These are phyloP conservation scores for Candida jianshihensis DNA, from an alignment of 805 yeast genomes.

Conservation along the genomic window DNA sequence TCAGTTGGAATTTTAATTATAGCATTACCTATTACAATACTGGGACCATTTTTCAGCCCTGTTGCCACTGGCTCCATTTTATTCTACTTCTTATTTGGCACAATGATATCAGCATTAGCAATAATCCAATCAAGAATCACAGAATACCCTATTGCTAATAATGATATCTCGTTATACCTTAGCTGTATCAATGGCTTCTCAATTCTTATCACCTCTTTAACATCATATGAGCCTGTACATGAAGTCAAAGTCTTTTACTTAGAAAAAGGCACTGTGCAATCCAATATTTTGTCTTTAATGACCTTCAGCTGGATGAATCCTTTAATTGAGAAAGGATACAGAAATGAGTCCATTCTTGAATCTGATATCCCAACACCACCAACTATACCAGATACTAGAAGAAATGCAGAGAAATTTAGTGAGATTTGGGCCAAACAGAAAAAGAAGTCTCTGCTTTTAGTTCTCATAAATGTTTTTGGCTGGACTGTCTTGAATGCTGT, in stretches of 20 bases:
- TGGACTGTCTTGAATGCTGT: slow-evolving; percentile 64
- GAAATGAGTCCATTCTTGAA: slow-evolving; percentile 38
- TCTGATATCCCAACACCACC: slow-evolving; percentile 81
- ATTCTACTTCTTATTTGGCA: slow-evolving; percentile 64
- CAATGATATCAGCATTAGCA: slow-evolving; percentile 39
- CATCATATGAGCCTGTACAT: slow-evolving; percentile 31
- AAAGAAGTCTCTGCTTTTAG: slow-evolving; percentile 46
- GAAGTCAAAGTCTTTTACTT: slow-evolving; percentile 29
- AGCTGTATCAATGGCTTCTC: slow-evolving; percentile 23
- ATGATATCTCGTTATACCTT: slow-evolving; percentile 23
- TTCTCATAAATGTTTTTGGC: slow-evolving; percentile 71
- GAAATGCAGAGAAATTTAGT: slow-evolving; percentile 43
- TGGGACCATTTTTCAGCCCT: slow-evolving; percentile 35
- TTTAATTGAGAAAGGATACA: slow-evolving; percentile 71
- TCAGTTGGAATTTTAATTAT: slow-evolving; percentile 15
- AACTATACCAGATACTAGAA: slow-evolving; percentile 47
- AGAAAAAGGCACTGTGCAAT: slow-evolving; percentile 41
- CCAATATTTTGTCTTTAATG: slow-evolving; percentile 67
- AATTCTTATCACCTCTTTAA: slow-evolving; percentile 26
- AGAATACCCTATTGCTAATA: slow-evolving; percentile 14
- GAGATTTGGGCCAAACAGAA: slow-evolving; percentile 54
- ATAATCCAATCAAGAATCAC: slow-evolving; percentile 32
- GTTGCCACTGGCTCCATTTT: slow-evolving; percentile 64
- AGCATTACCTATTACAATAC: slow-evolving; percentile 35
- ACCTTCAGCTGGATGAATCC: slow-evolving; percentile 91